Base-by-base conservation (phyloP, 768 basidiomycete genomes). In the Mycena sanguinolenta region DNA sequence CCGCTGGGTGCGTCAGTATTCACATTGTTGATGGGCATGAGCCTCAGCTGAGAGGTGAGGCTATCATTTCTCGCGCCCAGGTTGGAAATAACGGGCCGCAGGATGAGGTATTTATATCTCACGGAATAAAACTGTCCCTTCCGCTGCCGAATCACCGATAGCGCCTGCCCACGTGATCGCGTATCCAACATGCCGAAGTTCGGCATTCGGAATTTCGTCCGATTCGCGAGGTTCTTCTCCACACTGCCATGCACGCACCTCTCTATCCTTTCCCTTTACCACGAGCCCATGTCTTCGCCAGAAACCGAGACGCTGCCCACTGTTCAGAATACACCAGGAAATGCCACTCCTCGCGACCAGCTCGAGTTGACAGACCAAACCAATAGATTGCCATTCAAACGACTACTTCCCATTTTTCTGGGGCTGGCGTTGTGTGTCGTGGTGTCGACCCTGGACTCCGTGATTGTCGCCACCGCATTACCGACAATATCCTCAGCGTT, bases 391-490 rank as follows among this genome's bases (percentile, higher is more conserved):
- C 92, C 92, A 0, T 86, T 88, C 76, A 86, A 82, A 65, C 89
- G 90, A 77, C 82, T 93, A 50, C 77, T 93, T 5, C 81, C 87
- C 14, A 87, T 92, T 8, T 92, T 93, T 74, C 75, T 84, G 1
- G 88, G 91, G 8, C 83, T 93, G 16, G 83, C 89, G 0, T 79
- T 89, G 1, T 92, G 91, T 54, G 85, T 90, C 14, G 82, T 90
- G 53, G 88, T 91, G 54, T 87, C 90, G 7, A 82, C 89, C 0
- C 80, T 92, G 0, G 92, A 94, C 76, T 90, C 92, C 14, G 92
- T 92, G 10, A 90, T 93, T 57, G 88, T 93, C 12, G 90, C 91
- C 0, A 93, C 92, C 0, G 90, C 92, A 2, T 81, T 94, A n/a
- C 91, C 92, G 0, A 92, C 89, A 0, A 88, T 95, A 55, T 89